Conservation (phyloP, 2,329 filamentous ascomycete species). For the Pestalotiopsis sp. region DNA sequence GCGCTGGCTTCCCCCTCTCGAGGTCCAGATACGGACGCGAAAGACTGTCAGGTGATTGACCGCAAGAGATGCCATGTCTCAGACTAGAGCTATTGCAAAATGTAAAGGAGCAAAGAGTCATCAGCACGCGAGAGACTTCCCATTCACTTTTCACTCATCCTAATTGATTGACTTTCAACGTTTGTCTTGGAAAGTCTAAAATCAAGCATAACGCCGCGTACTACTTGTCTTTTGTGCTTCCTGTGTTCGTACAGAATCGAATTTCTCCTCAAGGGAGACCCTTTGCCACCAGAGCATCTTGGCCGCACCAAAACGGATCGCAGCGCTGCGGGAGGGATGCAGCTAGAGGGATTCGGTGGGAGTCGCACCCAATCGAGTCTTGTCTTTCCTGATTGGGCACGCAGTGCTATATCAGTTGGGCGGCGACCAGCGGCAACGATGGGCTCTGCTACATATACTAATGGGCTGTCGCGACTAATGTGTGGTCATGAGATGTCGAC, state of each 20-base stretch:
- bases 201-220: no score
- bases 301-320: not conserved
- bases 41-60: not conserved
- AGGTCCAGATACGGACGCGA: not conserved
- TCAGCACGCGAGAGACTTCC: not conserved
- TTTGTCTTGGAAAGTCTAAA: not conserved
- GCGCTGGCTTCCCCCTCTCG: not conserved
- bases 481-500: slow-evolving; percentile 1
- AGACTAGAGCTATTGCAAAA: not conserved
- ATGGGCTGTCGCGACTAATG: slow-evolving; percentile 2
- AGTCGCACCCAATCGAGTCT: not conserved
- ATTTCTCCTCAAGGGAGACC: no score
- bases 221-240: no score
- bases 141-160: not conserved
- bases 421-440: not conserved
- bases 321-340: not conserved
- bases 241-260: no score
- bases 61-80: not conserved
- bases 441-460: not conserved
- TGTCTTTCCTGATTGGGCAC: not conserved
- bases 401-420: not conserved
- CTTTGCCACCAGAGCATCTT: not conserved
- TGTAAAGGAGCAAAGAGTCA: not conserved
- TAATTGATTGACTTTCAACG: not conserved
- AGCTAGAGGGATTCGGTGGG: not conserved